phyloP scores from a whole-genome alignment of 768 basidiomycete species.

The Russula olivacea region DNA sequence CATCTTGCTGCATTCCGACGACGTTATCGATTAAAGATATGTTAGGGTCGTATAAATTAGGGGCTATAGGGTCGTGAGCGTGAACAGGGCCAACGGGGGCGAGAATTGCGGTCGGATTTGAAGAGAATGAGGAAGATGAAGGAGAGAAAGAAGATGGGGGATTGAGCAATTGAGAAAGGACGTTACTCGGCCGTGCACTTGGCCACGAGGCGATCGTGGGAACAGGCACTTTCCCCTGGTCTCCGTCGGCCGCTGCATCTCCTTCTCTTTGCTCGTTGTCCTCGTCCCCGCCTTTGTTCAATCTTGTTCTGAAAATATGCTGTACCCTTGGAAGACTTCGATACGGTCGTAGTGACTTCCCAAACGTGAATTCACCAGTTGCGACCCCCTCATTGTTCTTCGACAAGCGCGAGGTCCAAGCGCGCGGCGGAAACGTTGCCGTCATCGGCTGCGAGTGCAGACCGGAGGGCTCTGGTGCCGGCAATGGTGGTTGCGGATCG shows the following conservation, averaged over 20 bases:
- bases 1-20: constrained; percentile 20
- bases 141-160: neutral
- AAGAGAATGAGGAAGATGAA: neutral
- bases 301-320: constrained; percentile 26
- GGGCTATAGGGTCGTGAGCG: constrained; percentile 4
- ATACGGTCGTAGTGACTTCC: constrained; percentile 29
- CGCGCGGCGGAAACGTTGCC: constrained; percentile 27
- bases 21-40: constrained; percentile 13
- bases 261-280: neutral
- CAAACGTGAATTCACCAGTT: constrained; percentile 25
- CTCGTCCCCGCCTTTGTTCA: constrained; percentile 8
- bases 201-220: constrained; percentile 17
- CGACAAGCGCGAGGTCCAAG: constrained; percentile 3
- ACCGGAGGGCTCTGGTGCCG: constrained; percentile 43
- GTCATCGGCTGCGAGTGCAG: neutral
- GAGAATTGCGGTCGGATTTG: constrained; percentile 12
- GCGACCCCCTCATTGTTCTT: constrained; percentile 21
- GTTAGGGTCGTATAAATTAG: constrained; percentile 21
- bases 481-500: constrained; percentile 47
- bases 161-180: neutral
- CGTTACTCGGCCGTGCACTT: neutral
- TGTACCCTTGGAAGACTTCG: constrained; percentile 31
- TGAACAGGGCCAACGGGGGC: neutral
- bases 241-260: neutral
- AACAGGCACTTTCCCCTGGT: neutral